Conservation (phyloP, 1,284 basidiomycete genomes). For the Phylloporus gajari region DNA sequence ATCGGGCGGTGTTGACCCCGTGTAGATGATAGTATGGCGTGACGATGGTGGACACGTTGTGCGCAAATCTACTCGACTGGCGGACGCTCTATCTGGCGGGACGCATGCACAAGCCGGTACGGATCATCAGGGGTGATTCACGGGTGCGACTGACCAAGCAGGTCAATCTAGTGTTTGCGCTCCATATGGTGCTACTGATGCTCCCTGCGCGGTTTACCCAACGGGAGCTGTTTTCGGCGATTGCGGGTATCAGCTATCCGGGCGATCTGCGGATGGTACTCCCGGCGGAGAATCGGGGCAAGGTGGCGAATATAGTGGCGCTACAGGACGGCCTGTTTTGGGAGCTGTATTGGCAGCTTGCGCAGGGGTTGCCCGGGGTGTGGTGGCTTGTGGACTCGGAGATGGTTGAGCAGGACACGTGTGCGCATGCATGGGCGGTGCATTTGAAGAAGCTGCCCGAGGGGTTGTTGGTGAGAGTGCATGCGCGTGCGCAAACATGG, state of each 20-base stretch:
- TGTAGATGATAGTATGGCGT: conserved; percentile 94
- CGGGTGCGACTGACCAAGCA: conserved; percentile 92
- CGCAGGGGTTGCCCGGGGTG: conserved; percentile 80
- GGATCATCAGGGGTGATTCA: conserved; percentile 88
- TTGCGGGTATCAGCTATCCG: conserved; percentile 88
- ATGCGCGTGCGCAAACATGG: conserved; percentile 36
- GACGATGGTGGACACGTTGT: conserved; percentile 90
- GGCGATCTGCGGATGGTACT: conserved; percentile 95
- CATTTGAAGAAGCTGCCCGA: conserved; percentile 83
- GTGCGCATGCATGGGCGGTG: conserved; percentile 70
- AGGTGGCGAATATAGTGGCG: conserved; percentile 92
- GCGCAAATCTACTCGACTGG: conserved; percentile 93
- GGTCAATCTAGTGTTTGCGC: conserved; percentile 90
- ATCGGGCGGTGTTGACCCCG: background rate
- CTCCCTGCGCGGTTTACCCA: conserved; percentile 82
- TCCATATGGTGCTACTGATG: conserved; percentile 83
- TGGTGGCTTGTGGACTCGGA: conserved; percentile 66
- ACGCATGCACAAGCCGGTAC: conserved; percentile 95
- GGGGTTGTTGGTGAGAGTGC: conserved; percentile 67
- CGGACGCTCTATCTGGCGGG: conserved; percentile 93
- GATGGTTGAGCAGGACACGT: conserved; percentile 76
- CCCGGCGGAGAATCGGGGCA: conserved; percentile 93
- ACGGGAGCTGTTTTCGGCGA: conserved; percentile 84
- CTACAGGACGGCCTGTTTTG: conserved; percentile 87
- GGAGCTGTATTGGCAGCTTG: conserved; percentile 85